These are phyloP conservation scores for Quercus tomentella DNA, from an alignment of 331 rosid species.

Conservation along the genomic window DNA sequence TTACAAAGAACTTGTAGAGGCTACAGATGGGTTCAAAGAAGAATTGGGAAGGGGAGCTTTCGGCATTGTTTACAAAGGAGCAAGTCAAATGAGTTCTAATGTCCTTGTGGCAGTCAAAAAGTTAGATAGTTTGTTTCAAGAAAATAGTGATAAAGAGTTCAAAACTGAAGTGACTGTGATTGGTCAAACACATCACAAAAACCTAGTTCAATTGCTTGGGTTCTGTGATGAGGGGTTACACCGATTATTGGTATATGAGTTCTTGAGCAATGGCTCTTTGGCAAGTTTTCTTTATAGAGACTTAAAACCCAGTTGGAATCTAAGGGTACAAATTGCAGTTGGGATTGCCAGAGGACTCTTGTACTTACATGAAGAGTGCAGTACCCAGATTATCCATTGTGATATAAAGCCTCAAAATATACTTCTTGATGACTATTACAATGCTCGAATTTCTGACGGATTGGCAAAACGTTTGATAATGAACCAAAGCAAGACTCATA, in stretches of 20 bases:
- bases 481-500: no score
- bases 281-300: slow-evolving; percentile 35
- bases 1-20: slow-evolving; percentile 22
- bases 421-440: no score
- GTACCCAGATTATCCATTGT: background rate
- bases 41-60: slow-evolving; percentile 28
- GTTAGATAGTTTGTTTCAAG: background rate
- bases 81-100: background rate
- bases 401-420: slow-evolving; percentile 67
- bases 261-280: slow-evolving; percentile 42
- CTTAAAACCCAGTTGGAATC: slow-evolving; percentile 38
- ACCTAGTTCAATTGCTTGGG: no score
- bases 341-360: slow-evolving; percentile 43
- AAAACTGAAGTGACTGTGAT: slow-evolving; percentile 22
- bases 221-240: no score
- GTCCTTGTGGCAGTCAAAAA: slow-evolving; percentile 17
- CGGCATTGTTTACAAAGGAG: slow-evolving; percentile 27
- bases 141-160: slow-evolving; percentile 18
- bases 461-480: no score
- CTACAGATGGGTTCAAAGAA: slow-evolving; percentile 22
- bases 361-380: slow-evolving; percentile 56
- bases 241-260: slow-evolving; percentile 33
- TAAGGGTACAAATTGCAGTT: slow-evolving; percentile 29
- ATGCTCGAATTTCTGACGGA: no score
- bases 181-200: no score